Evolutionary conservation across 345 rosid genomes (phyloP).

Genomic region (Turritis glabra): DNA sequence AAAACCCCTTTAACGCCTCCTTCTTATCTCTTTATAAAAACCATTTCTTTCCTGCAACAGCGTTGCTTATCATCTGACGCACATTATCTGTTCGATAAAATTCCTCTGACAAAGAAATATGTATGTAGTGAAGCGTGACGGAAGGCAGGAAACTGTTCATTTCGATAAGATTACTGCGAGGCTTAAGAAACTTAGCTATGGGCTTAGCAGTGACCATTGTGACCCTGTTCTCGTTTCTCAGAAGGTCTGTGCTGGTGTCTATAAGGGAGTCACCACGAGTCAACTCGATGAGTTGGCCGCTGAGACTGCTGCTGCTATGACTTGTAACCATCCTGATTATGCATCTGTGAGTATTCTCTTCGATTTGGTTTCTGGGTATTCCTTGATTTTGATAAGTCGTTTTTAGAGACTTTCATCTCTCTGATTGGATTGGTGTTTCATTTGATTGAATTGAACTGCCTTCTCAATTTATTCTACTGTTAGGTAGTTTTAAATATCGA

Average conservation of each 20-base stretch:
- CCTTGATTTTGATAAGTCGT: not conserved
- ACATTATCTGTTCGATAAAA: not conserved
- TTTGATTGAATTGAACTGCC: not conserved
- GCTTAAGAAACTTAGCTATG: conserved; percentile 92
- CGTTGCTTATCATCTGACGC: not conserved
- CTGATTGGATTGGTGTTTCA: not conserved
- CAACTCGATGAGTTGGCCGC: conserved; percentile 98
- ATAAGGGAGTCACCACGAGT: conserved; percentile 94
- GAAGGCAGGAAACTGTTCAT: conserved; percentile 86
- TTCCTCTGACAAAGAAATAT: conserved; percentile 36
- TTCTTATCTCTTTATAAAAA: conserved; percentile 18
- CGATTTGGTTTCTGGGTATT: not conserved
- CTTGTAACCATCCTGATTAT: conserved; percentile 92
- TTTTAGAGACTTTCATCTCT: not conserved
- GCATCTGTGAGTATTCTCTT: conserved; percentile 64
- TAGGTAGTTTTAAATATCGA: not conserved
- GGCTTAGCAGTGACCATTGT: conserved; percentile 88
- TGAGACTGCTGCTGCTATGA: conserved; percentile 97
- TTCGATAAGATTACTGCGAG: conserved; percentile 97
- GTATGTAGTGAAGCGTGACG: conserved; percentile 97
- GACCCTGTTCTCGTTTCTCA: conserved; percentile 95
- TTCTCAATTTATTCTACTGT: not conserved
- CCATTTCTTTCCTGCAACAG: not conserved
- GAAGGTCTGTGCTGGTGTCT: conserved; percentile 99
- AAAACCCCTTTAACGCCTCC: conserved; percentile 6